phyloP scores from a whole-genome alignment of 1,139 yeast species.

The Magnusiomyces magnusii region DNA sequence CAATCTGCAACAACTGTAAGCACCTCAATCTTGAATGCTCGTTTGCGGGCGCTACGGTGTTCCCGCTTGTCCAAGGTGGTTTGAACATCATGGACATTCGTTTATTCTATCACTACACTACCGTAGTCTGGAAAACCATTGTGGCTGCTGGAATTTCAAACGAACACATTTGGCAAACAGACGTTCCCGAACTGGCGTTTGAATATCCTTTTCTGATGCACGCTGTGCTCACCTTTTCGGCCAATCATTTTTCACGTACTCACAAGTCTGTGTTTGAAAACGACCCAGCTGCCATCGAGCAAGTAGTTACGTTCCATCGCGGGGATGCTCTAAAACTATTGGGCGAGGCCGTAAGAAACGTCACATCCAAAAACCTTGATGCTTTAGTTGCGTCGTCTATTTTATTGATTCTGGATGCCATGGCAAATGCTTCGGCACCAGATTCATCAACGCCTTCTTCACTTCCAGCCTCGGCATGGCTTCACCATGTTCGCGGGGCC shows the following conservation, averaged over 20 bases:
- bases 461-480: slow-evolving; percentile 92
- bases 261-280: slow-evolving; percentile 39
- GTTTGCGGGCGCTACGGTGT: slow-evolving; percentile 24
- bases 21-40: slow-evolving; percentile 69
- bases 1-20: slow-evolving; percentile 68
- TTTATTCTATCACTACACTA: slow-evolving; percentile 80
- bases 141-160: slow-evolving; percentile 89
- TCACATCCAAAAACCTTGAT: slow-evolving; percentile 79
- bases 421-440: slow-evolving; percentile 75
- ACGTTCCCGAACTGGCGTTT: slow-evolving; percentile 83
- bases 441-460: slow-evolving; percentile 43
- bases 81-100: slow-evolving; percentile 70
- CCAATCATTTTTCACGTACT: slow-evolving; percentile 75
- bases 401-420: slow-evolving; percentile 81
- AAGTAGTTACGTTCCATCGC: slow-evolving; percentile 77
- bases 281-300: slow-evolving; percentile 38
- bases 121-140: slow-evolving; percentile 77
- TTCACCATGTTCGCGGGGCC: slow-evolving; percentile 94
- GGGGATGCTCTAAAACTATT: slow-evolving; percentile 76
- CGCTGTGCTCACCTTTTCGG: slow-evolving; percentile 79
- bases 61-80: slow-evolving; percentile 19
- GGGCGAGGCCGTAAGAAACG: slow-evolving; percentile 77
- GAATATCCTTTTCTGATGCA: slow-evolving; percentile 89
- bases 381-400: slow-evolving; percentile 90
- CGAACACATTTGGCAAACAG: slow-evolving; percentile 77